Evolutionary conservation across 78 protist species (phyloP).

Genomic region (Pirum gemmata): DNA sequence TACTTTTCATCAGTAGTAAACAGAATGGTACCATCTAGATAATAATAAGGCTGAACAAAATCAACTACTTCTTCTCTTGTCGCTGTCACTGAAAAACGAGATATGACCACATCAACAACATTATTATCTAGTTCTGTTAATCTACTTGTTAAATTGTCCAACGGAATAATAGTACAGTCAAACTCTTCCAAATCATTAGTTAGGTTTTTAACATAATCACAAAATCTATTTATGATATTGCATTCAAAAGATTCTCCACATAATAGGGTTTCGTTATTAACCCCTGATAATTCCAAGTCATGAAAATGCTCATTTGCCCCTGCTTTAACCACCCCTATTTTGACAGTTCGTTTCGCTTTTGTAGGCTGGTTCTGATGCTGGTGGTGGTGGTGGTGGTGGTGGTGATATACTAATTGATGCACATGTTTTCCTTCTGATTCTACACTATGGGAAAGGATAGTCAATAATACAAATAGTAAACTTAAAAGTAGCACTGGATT

Average conservation of each 20-base stretch:
- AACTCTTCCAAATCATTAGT: neutral
- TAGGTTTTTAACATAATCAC: neutral
- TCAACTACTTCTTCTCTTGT: neutral
- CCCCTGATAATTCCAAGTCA: neutral
- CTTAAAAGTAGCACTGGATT: no score
- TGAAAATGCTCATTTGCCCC: neutral
- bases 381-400: no score
- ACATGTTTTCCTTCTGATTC: no score
- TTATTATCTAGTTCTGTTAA: neutral
- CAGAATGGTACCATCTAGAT: neutral
- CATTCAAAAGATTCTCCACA: neutral
- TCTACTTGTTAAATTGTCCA: neutral
- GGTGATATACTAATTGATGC: no score
- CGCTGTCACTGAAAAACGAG: neutral
- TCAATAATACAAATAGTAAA: no score
- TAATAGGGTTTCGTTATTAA: neutral
- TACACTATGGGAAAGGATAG: no score
- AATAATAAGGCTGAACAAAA: neutral
- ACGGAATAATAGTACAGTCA: neutral
- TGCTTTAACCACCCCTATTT: neutral
- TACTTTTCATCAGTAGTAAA: neutral
- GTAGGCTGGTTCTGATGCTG: no score
- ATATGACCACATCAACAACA: neutral
- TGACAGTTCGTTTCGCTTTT: neutral
- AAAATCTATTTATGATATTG: neutral